Evolutionary conservation across 2,329 filamentous ascomycete species (phyloP).

Genomic region (Talaromyces amestolkiae): DNA sequence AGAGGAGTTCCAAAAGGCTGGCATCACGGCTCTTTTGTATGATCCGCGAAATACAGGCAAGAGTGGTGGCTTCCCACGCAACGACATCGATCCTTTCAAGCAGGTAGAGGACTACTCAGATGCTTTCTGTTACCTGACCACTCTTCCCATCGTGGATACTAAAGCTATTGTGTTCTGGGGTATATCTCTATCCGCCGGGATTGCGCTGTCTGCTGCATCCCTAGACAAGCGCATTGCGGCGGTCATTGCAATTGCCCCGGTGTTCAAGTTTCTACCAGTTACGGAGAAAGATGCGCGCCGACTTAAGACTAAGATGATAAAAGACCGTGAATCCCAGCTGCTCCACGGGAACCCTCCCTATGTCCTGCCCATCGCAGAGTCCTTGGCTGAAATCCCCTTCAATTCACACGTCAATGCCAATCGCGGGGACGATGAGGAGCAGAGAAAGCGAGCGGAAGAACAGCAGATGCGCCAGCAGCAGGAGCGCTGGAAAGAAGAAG

Average conservation of each 20-base stretch:
- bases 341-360: slow-evolving; percentile 38
- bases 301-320: slow-evolving; percentile 32
- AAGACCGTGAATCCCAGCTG: slow-evolving; percentile 42
- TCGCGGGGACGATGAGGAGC: slow-evolving; percentile 16
- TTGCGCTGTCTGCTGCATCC: slow-evolving; percentile 30
- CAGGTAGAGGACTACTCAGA: slow-evolving; percentile 39
- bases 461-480: neutral
- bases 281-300: slow-evolving; percentile 18
- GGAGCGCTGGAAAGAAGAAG: slow-evolving; percentile 20
- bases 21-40: slow-evolving; percentile 32
- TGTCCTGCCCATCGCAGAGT: slow-evolving; percentile 37
- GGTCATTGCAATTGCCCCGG: slow-evolving; percentile 29
- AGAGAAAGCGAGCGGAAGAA: slow-evolving; percentile 18
- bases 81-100: slow-evolving; percentile 33
- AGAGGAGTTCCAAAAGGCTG: slow-evolving; percentile 24
- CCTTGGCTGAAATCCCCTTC: slow-evolving; percentile 37
- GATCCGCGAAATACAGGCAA: slow-evolving; percentile 34
- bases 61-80: slow-evolving; percentile 35
- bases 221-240: slow-evolving; percentile 32
- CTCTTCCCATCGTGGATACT: slow-evolving; percentile 30
- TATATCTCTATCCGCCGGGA: slow-evolving; percentile 31
- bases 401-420: slow-evolving; percentile 31
- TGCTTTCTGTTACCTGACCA: slow-evolving; percentile 35
- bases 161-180: slow-evolving; percentile 39
- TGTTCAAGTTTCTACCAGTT: slow-evolving; percentile 20